Evolutionary conservation across 352 stramenopile genomes (phyloP), one percentile per base, ranked within the genome.

Genomic region (Phytophthora brassicae): DNA sequence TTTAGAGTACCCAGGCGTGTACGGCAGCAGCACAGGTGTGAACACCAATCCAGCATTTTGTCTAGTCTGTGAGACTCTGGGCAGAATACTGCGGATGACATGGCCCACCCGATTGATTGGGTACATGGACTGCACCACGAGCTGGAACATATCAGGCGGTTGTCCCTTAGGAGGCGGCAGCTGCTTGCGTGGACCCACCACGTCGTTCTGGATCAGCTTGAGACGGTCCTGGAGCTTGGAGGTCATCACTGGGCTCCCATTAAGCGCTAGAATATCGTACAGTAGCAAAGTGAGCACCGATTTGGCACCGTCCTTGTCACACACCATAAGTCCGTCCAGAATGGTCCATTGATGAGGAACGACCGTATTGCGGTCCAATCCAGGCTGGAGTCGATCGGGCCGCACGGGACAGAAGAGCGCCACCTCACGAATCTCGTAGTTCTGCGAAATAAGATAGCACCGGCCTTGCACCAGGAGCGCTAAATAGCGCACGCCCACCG

Each of bases 121-220:
- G 57, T 93, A 93, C 84, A 93, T 93, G 52, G 82, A 90, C 68
- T 90, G 84, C 53, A 92, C 72, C 41, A 95, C 76, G 17, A 95
- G 76, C 57, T 90, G 81, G 61, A 95, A 95, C 56, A 79, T 83
- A 45, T 91, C 84, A 5, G 86, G 71, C 16, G 84, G 84, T 19
- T 95, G 86, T 38, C 78, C 78, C 57, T 95, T 95, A 4, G 84
- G 84, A 24, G 79, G 46, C 29, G 82, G 73, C 14, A 93, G 72
- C 44, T 82, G 81, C 79, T 92, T 93, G 29, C 84, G 79, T 26
- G 86, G 86, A 0, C 75, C 84, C 50, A 95, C 87, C n/a, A 95
- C 84, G 73, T 92, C 85, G 70, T 95, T 95, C 68, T 95, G 86
- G 47, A 95, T 85, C n/a, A 94, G 63, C 55, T 95, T 95, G 36